These are phyloP conservation scores for Pulveroboletus ravenelii DNA, from an alignment of 768 basidiomycete species.

Conservation along the genomic window DNA sequence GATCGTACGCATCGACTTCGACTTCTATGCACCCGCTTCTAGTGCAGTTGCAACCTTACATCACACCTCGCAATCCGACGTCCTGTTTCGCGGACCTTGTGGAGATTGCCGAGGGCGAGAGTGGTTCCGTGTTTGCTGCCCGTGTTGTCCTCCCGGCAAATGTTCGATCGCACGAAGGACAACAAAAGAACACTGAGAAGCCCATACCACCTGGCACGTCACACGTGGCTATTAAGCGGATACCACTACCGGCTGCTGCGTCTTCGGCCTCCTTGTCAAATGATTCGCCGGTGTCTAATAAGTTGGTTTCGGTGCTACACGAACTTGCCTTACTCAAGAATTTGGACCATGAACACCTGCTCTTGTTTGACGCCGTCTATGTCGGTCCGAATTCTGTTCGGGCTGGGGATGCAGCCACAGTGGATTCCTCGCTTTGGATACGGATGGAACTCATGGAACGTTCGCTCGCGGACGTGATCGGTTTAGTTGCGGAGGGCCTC, in stretches of 20 bases:
- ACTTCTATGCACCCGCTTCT: conserved; percentile 22
- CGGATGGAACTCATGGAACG: conserved; percentile 89
- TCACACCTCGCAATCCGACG: conserved; percentile 62
- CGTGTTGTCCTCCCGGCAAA: conserved; percentile 23
- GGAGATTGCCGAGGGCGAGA: conserved; percentile 83
- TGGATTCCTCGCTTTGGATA: conserved; percentile 72
- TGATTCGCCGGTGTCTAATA: conserved; percentile 43
- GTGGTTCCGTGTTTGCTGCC: conserved; percentile 61
- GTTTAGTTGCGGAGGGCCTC: conserved; percentile 56
- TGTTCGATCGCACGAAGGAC: background rate
- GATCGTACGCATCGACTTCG: background rate
- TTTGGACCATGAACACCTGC: conserved; percentile 55
- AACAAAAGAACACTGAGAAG: conserved; percentile 17
- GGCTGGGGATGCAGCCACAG: conserved; percentile 22
- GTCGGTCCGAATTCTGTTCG: conserved; percentile 44
- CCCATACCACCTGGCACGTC: conserved; percentile 26
- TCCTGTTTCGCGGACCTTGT: conserved; percentile 61
- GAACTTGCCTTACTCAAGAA: conserved; percentile 60
- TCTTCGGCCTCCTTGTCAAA: conserved; percentile 10
- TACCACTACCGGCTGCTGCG: conserved; percentile 49
- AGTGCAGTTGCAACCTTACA: conserved; percentile 53
- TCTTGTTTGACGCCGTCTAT: conserved; percentile 67
- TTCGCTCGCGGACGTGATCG: conserved; percentile 78
- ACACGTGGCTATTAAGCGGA: conserved; percentile 74
- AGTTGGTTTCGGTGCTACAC: conserved; percentile 56